Evolutionary conservation across 2,329 filamentous ascomycete species (phyloP).

Genomic region (Didymella sp.): DNA sequence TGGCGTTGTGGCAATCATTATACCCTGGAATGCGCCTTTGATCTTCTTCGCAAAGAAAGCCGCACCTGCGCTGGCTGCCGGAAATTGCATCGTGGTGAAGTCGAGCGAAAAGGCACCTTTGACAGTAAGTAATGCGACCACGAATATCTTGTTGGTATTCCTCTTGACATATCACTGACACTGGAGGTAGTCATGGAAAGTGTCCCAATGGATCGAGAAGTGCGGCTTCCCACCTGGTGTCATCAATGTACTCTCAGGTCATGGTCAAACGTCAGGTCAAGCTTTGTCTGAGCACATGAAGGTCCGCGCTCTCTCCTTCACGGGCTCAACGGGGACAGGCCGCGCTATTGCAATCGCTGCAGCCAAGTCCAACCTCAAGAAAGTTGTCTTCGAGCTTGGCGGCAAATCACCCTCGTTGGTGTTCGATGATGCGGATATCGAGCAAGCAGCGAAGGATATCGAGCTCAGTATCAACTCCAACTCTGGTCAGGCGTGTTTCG

Average conservation of each 20-base stretch:
- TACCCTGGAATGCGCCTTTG: constrained; percentile 60
- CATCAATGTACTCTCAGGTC: constrained; percentile 79
- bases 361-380: constrained; percentile 81
- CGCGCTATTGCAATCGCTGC: constrained; percentile 77
- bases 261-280: constrained; percentile 78
- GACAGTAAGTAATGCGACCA: constrained; percentile 58
- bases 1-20: constrained; percentile 80
- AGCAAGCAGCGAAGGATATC: constrained; percentile 69
- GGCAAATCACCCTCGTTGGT: constrained; percentile 86
- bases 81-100: constrained; percentile 41
- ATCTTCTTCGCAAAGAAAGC: constrained; percentile 40
- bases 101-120: constrained; percentile 58
- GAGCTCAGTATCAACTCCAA: constrained; percentile 60
- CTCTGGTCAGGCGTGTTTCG: constrained; percentile 66
- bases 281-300: constrained; percentile 75
- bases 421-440: constrained; percentile 77
- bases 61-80: constrained; percentile 35
- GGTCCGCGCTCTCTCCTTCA: constrained; percentile 83
- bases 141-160: not conserved
- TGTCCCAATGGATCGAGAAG: constrained; percentile 76
- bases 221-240: constrained; percentile 82
- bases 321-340: constrained; percentile 82
- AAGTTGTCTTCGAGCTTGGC: constrained; percentile 83
- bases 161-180: not conserved
- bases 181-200: constrained; percentile 69